Conservation (phyloP, 2,329 filamentous ascomycete species). For the Curvularia eragrostidis region DNA sequence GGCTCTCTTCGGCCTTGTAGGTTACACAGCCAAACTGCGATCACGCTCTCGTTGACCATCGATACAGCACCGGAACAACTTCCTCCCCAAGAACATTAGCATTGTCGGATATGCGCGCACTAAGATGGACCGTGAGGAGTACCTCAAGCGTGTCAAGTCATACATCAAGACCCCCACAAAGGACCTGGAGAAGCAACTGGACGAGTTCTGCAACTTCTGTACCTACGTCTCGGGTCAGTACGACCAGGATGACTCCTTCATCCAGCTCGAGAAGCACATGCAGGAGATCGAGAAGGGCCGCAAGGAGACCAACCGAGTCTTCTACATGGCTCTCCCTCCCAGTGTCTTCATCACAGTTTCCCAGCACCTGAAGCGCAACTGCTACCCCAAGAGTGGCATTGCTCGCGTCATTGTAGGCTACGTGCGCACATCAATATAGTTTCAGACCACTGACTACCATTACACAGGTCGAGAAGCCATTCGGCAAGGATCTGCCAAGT, state of each 20-base stretch:
- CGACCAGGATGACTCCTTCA: constrained; percentile 94
- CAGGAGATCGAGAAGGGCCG: constrained; percentile 82
- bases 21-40: constrained; percentile 51
- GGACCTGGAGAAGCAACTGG: constrained; percentile 93
- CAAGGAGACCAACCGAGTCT: constrained; percentile 86
- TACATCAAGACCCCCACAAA: constrained; percentile 99
- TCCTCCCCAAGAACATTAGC: constrained; percentile 92
- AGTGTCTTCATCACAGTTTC: constrained; percentile 98
- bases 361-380: constrained; percentile 95
- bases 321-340: constrained; percentile 98
- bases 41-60: constrained; percentile 26
- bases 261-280: constrained; percentile 82
- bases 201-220: constrained; percentile 87
- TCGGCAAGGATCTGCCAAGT: constrained; percentile 94
- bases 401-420: constrained; percentile 85
- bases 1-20: constrained; percentile 93
- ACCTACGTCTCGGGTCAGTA: constrained; percentile 97
- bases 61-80: constrained; percentile 92
- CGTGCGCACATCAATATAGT: constrained; percentile 7
- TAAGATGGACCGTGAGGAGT: constrained; percentile 98
- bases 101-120: constrained; percentile 99
- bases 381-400: constrained; percentile 90
- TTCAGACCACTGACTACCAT: constrained; percentile 24
- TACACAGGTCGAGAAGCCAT: constrained; percentile 92
- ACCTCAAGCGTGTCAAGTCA: constrained; percentile 89